Conservation (phyloP, 202 grass and related monocot species). For the Zoysia matrella region DNA sequence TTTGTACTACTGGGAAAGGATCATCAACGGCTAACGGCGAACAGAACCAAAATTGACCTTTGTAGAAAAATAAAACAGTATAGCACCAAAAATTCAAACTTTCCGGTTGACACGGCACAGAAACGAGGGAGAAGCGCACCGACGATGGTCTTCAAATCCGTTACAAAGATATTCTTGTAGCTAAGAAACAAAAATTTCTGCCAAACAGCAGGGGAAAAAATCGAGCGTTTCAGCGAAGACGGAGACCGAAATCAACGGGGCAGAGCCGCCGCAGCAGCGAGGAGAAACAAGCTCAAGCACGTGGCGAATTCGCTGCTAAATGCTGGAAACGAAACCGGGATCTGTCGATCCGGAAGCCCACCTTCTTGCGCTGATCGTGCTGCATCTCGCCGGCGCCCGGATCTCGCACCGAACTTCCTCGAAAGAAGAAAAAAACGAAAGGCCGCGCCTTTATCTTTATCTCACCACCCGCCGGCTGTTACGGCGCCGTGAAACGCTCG, state of each 20-base stretch:
- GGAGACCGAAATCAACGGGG: conserved; percentile 32
- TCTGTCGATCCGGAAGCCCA: conserved; percentile 39
- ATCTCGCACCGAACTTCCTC: conserved; percentile 52
- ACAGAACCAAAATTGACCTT: conserved; percentile 35
- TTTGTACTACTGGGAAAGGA: not conserved
- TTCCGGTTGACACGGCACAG: conserved; percentile 36
- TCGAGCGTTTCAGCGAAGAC: conserved; percentile 7
- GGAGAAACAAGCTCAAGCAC: conserved; percentile 16
- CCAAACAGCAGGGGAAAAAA: conserved; percentile 25
- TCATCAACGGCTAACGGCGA: conserved; percentile 2
- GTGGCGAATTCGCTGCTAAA: not conserved
- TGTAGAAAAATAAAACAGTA: conserved; percentile 6
- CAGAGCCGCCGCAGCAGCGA: conserved; percentile 2
- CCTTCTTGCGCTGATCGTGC: conserved; percentile 97
- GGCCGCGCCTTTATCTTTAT: conserved; percentile 17
- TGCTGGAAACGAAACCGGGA: conserved; percentile 16
- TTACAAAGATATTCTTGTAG: not conserved
- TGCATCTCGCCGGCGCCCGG: conserved; percentile 68
- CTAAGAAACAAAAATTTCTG: conserved; percentile 15
- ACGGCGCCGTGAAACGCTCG: not conserved
- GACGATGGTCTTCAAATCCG: conserved; percentile 4
- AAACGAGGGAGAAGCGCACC: conserved; percentile 16
- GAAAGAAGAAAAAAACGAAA: not conserved
- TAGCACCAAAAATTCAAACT: conserved; percentile 41
- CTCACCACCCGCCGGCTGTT: not conserved